A percentile compares a stretch with the other conserved stretches of the same genome.
Conservation (phyloP, 495 filamentous ascomycete genomes). For the Lichenothelia convexa region DNA sequence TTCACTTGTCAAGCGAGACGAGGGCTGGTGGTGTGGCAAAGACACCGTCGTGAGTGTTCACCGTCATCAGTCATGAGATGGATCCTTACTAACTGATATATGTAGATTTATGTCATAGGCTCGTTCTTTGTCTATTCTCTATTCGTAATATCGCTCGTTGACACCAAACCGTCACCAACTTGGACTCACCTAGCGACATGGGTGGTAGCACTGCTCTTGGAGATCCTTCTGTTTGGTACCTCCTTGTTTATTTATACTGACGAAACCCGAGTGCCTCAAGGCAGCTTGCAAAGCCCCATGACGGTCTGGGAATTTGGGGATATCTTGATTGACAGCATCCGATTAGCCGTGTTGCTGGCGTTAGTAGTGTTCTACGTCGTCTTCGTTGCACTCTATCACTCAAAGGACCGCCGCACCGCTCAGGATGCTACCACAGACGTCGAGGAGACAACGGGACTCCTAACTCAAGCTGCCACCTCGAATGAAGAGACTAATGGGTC, state of each 20-base stretch:
- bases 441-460: slow-evolving; percentile 33
- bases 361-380: slow-evolving; percentile 40
- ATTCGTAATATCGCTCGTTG: slow-evolving; percentile 61
- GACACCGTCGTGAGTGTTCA: slow-evolving; percentile 47
- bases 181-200: slow-evolving; percentile 57
- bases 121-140: slow-evolving; percentile 59
- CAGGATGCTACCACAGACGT: slow-evolving; percentile 10
- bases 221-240: slow-evolving; percentile 46
- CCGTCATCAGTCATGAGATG: too few species aligned
- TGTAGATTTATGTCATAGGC: slow-evolving; percentile 61
- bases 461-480: slow-evolving; percentile 24
- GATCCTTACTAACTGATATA: slow-evolving; percentile 1
- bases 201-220: slow-evolving; percentile 45
- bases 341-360: slow-evolving; percentile 38
- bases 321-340: slow-evolving; percentile 37
- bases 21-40: slow-evolving; percentile 85
- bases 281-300: slow-evolving; percentile 28
- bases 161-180: slow-evolving; percentile 56
- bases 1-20: slow-evolving; percentile 42
- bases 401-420: slow-evolving; percentile 16
- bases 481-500: slow-evolving; percentile 28
- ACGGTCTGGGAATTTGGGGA: slow-evolving; percentile 49
- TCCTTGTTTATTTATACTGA: slow-evolving; percentile 43
- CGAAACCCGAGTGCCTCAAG: slow-evolving; percentile 35
- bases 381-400: slow-evolving; percentile 25